Percentiles rank a stretch among this genome's conserved stretches.
phyloP scores from a whole-genome alignment of 2,329 filamentous ascomycete species.

The Trichoderma aggressivum region DNA sequence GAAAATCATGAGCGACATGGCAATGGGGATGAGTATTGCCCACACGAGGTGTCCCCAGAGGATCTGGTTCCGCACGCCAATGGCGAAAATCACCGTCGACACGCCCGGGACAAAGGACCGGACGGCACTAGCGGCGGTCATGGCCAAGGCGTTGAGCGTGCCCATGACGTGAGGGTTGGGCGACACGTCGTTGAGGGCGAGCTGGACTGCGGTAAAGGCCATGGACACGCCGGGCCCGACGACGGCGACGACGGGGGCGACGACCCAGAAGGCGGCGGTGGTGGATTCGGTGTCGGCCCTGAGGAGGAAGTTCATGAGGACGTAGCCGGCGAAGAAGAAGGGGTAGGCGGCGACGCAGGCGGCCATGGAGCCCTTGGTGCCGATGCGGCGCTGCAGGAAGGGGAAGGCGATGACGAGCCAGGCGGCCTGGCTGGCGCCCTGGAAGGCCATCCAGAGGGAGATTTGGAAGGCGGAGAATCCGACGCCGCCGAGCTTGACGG shows the following conservation, averaged over 20 bases:
- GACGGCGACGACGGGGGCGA: slow-evolving; percentile 42
- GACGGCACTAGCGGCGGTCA: slow-evolving; percentile 60
- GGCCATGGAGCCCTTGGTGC: slow-evolving; percentile 63
- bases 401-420: slow-evolving; percentile 74
- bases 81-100: slow-evolving; percentile 65
- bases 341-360: slow-evolving; percentile 56
- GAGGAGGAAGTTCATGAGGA: slow-evolving; percentile 50
- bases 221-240: slow-evolving; percentile 61
- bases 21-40: slow-evolving; percentile 33
- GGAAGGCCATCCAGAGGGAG: slow-evolving; percentile 61
- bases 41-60: slow-evolving; percentile 55
- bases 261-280: slow-evolving; percentile 54
- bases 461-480: slow-evolving; percentile 62
- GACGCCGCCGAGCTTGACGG: slow-evolving; percentile 60
- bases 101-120: slow-evolving; percentile 64
- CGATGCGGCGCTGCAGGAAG: slow-evolving; percentile 59
- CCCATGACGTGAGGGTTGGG: slow-evolving; percentile 63
- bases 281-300: slow-evolving; percentile 36
- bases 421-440: slow-evolving; percentile 62
- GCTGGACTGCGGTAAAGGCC: slow-evolving; percentile 68
- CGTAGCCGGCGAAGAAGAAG: slow-evolving; percentile 58
- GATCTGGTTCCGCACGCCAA: slow-evolving; percentile 60
- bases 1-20: slow-evolving; percentile 27
- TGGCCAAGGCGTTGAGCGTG: slow-evolving; percentile 61
- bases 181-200: slow-evolving; percentile 70